Base-by-base conservation (phyloP, 2,329 filamentous ascomycete species). In the Paecilomyces sp. region DNA sequence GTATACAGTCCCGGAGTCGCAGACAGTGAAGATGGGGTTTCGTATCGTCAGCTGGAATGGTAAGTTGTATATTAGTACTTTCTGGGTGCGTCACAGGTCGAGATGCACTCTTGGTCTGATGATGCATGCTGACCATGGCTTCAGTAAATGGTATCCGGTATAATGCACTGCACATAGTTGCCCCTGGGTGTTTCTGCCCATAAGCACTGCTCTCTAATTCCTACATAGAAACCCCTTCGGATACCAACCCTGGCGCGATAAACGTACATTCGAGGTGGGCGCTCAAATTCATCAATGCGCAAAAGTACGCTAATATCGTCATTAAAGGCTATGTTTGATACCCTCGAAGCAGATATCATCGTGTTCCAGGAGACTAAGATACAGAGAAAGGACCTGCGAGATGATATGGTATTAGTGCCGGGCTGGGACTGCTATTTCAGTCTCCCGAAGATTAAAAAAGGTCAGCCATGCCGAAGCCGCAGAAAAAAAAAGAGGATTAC, bases 341-440 rank as follows among this genome's bases (percentile, higher is more conserved):
- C 89, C 52, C 83, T 99, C 6, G 90, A 94, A 72, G 87, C 92
- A 57, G 94, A 99, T 73, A 94, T 99, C 64, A 86, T 97, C 18
- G 83, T 97, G 60, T 92, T 97, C 80, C 94, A 99, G 74, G 94
- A 97, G 76, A 88, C 91, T 52, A 99, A 97, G 77, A 97, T 97
- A 50, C 94, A 97, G 71, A 84, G 89, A 60, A 96, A 96, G 72
- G 92, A 97, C 66, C 80, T 99, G 1, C 83, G 82, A 50, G 94
- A 97, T 81, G 94, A 97, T 67, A 97, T 97, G 91, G 92, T 97
- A 9, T 80, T 97, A 34, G 86, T 97, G 0, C 87, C 90, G 0
- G 94, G 94, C 12, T 99, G 93, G 93, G 94, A 99, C 72, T 92
- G 92, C 64, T 96, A 88, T 76, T 97, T 97, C 76, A 97, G 92